A percentile compares a stretch with the other conserved stretches of the same genome.
Evolutionary conservation across 1,284 basidiomycete genomes (phyloP).

Genomic region (Fomitopsis schrenkii): DNA sequence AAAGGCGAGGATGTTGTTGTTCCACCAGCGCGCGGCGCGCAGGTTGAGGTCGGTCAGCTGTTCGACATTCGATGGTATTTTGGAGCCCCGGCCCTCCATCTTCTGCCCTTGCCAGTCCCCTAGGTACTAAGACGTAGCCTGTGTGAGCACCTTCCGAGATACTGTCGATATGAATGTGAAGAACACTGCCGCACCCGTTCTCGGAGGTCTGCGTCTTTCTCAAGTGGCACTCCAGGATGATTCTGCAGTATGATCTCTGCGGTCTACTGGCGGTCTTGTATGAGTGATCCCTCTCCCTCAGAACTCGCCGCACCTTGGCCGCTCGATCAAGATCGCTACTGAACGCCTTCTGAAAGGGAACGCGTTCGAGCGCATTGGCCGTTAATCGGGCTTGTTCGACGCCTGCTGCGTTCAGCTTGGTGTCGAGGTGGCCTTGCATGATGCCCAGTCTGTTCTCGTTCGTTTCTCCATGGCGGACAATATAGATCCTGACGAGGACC

Average conservation of each 20-base stretch:
- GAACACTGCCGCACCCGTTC: conserved; percentile 49
- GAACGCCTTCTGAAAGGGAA: conserved; percentile 50
- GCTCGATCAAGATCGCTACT: conserved; percentile 68
- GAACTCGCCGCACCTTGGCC: conserved; percentile 35
- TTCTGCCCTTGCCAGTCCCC: conserved; percentile 57
- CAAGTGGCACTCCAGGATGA: conserved; percentile 44
- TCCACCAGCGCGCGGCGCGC: conserved; percentile 61
- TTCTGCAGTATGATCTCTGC: conserved; percentile 54
- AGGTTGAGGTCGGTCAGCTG: conserved; percentile 33
- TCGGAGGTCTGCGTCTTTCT: conserved; percentile 44
- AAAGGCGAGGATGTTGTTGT: conserved; percentile 36
- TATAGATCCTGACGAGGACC: conserved; percentile 38
- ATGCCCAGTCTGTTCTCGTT: conserved; percentile 55
- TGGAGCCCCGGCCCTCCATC: conserved; percentile 14
- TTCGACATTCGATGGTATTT: conserved; percentile 31
- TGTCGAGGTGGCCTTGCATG: conserved; percentile 72
- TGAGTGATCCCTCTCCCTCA: neutral
- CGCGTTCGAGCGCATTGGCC: conserved; percentile 45
- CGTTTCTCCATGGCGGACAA: conserved; percentile 77
- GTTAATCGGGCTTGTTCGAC: conserved; percentile 51
- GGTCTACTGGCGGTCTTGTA: conserved; percentile 39
- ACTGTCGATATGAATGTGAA: neutral
- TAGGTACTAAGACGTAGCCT: conserved; percentile 43
- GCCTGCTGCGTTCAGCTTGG: conserved; percentile 55
- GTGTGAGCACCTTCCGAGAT: neutral